Conservation (phyloP, 176 grass and related monocot species). For the Oryza officinalis region DNA sequence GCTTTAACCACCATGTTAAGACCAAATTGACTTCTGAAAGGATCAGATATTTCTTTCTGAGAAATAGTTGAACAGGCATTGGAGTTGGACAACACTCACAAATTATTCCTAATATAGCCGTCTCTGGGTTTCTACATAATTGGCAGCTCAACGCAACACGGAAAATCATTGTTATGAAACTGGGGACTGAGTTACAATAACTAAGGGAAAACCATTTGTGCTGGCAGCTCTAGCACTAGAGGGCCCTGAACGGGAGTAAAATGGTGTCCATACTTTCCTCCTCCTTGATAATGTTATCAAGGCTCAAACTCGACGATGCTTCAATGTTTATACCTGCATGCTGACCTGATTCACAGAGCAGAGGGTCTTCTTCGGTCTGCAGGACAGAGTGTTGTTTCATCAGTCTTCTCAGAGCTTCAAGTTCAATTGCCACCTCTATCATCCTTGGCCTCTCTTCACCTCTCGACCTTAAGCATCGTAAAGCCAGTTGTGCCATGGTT, state of each 20-base stretch:
- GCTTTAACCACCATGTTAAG: not conserved
- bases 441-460: slow-evolving; percentile 53
- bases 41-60: not conserved
- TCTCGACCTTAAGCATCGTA: slow-evolving; percentile 47
- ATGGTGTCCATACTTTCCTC: slow-evolving; percentile 28
- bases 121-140: not conserved
- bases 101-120: not conserved
- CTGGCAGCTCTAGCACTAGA: not conserved
- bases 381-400: slow-evolving; percentile 39
- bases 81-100: not conserved
- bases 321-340: not conserved
- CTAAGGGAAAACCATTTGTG: not conserved
- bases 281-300: not conserved
- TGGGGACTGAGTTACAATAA: not conserved
- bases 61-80: not conserved
- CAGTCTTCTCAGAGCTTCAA: slow-evolving; percentile 55
- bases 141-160: not conserved
- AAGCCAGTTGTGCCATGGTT: slow-evolving; percentile 44
- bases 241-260: not conserved
- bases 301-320: not conserved
- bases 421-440: slow-evolving; percentile 52
- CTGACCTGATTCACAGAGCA: not conserved
- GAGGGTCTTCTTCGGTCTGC: slow-evolving; percentile 12
- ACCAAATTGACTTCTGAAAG: not conserved
- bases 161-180: not conserved